phyloP scores from a whole-genome alignment of 805 yeast species.

The baker's yeast (Saccharomyces cerevisiae) region DNA sequence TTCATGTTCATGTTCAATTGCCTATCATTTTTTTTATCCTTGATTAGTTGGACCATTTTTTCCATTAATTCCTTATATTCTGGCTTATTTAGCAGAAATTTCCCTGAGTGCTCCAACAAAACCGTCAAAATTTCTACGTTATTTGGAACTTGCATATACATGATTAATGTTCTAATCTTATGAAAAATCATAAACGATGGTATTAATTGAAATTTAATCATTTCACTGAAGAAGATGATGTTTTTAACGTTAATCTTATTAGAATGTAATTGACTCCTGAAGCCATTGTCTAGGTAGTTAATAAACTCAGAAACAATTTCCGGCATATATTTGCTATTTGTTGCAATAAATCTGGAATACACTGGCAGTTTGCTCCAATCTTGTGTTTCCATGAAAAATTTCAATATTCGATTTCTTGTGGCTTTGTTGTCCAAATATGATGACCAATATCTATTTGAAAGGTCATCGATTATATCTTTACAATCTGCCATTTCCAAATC shows the following conservation, averaged over 20 bases:
- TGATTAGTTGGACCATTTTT: slow-evolving; percentile 52
- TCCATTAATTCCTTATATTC: slow-evolving; percentile 53
- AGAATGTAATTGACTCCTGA: slow-evolving; percentile 52
- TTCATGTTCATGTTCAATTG: slow-evolving; percentile 47
- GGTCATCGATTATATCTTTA: slow-evolving; percentile 42
- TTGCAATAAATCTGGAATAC: slow-evolving; percentile 63
- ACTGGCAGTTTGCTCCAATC: slow-evolving; percentile 40
- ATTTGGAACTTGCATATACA: slow-evolving; percentile 42
- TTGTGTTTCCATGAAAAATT: slow-evolving; percentile 43
- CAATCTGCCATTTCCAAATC: slow-evolving; percentile 37
- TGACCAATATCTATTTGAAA: slow-evolving; percentile 42
- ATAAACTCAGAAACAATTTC: slow-evolving; percentile 47
- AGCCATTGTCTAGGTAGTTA: slow-evolving; percentile 47
- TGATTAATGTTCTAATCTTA: slow-evolving; percentile 53
- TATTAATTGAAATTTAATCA: slow-evolving; percentile 66
- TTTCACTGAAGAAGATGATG: slow-evolving; percentile 60
- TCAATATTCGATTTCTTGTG: slow-evolving; percentile 51
- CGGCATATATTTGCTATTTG: slow-evolving; percentile 41
- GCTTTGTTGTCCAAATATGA: slow-evolving; percentile 61
- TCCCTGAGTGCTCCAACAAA: slow-evolving; percentile 69
- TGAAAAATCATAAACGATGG: slow-evolving; percentile 69
- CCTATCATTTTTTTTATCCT: slow-evolving; percentile 40
- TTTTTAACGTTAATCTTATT: slow-evolving; percentile 45
- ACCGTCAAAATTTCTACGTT: slow-evolving; percentile 62
- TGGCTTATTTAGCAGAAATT: slow-evolving; percentile 47